Conservation (phyloP, 2,329 filamentous ascomycete species). For the Botryotinia narcissicola region DNA sequence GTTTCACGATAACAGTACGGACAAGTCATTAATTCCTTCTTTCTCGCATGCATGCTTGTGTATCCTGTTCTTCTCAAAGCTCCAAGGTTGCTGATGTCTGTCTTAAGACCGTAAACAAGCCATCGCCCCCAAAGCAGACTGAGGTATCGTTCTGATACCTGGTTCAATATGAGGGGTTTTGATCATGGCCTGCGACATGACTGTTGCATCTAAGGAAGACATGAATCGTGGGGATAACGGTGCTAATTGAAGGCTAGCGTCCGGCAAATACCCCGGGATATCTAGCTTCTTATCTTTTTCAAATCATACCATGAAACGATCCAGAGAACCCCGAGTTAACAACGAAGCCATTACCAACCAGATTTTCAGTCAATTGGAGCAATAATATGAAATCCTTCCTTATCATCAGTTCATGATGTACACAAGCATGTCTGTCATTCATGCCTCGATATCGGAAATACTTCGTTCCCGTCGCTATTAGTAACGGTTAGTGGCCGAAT, state of each 20-base stretch:
- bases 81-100: not conserved
- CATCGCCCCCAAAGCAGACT: not conserved
- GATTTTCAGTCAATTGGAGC: not conserved
- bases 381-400: not conserved
- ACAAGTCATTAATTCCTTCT: not conserved
- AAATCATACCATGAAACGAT: not conserved
- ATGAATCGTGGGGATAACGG: not conserved
- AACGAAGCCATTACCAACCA: not conserved
- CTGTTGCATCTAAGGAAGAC: not conserved
- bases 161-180: not conserved
- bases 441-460: constrained; percentile 12
- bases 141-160: not conserved
- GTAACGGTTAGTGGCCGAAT: constrained; percentile 4
- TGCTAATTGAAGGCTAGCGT: not conserved
- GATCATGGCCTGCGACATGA: not conserved
- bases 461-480: constrained; percentile 1
- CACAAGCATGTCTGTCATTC: not conserved
- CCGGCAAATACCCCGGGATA: not conserved
- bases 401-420: not conserved
- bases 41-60: not conserved
- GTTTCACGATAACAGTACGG: not conserved
- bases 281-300: not conserved
- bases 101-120: not conserved
- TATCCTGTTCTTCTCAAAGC: not conserved
- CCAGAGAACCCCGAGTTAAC: not conserved